Evolutionary conservation across 139 green algal genomes (phyloP), one percentile per base, ranked within the genome.

Genomic region (Diplosphaera chodatii): DNA sequence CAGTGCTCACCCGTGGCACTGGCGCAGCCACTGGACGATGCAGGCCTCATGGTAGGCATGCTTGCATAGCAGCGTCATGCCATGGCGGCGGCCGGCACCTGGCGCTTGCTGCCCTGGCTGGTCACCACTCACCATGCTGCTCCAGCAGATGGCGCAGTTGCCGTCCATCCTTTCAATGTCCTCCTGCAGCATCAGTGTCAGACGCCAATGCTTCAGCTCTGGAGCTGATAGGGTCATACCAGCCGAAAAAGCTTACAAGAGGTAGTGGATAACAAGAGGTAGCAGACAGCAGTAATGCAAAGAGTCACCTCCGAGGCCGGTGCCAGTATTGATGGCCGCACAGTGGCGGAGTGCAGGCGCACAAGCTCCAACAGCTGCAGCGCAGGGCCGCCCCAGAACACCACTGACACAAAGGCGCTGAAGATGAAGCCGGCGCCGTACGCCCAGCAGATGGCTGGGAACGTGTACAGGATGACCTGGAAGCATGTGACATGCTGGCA

Each of bases 401-500:
- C 82, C 8, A 93, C 69, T 30, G 72, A 80, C 10, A 84, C 86
- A 76, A 91, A 89, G 29, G 67, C 77, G 28, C 72, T 89, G 78
- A 96, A 96, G 2, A 93, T 55, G 18, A 90, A 63, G 32, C 90
- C 90, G 0, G 90, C 90, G 16, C 86, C 87, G 74, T 96, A 94
- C 27, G 87, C 55, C 91, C 91, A 95, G 83, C 91, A 96, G 30
- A 96, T 81, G 18, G 87, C 89, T 1, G 90, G 90, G 79, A 95
- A 95, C 55, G 81, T 77, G 73, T 88, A 86, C 27, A 93, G 79
- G 64, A 92, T 87, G 40, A 85, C 77, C 70, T 85, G 84, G 64
- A 73, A 56, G 16, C 75, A 41, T n/a, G n/a, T n/a, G n/a, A n/a
- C n/a, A n/a, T n/a, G n/a, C n/a, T n/a, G n/a, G n/a, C n/a, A n/a